Conservation (phyloP, 192 early-diverging fungal species). For the Coemansia sp. region DNA sequence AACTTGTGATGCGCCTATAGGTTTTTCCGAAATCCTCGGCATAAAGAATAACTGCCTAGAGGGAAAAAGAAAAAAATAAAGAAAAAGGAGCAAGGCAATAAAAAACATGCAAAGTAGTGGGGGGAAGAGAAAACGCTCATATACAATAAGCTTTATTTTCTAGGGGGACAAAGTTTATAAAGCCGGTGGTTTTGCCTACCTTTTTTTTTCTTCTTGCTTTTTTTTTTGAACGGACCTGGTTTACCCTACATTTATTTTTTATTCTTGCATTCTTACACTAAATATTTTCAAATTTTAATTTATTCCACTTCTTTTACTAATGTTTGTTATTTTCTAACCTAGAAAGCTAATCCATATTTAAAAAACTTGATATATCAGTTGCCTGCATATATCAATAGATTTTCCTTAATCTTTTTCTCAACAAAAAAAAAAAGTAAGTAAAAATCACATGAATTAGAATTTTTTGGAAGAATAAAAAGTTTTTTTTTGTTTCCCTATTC, state of each 20-base stretch:
- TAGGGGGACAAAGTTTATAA: background rate
- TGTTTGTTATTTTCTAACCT: background rate
- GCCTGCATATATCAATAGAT: background rate
- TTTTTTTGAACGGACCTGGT: background rate
- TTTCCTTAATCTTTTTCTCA: background rate
- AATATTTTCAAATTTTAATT: background rate
- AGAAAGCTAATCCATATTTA: too few relatives aligned
- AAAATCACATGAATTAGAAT: background rate
- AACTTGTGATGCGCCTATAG: background rate
- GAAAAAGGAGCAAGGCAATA: background rate
- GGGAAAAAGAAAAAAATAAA: background rate
- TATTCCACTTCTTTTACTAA: background rate
- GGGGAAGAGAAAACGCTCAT: background rate
- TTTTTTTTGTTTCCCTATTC: background rate
- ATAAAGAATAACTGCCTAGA: background rate
- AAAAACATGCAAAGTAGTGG: background rate
- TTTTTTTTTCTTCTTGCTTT: background rate
- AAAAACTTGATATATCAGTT: background rate
- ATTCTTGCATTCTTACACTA: background rate
- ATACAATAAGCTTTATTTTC: background rate
- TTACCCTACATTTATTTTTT: background rate
- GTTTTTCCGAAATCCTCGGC: background rate
- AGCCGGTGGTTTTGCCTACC: background rate
- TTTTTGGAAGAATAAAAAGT: background rate
- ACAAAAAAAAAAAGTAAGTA: background rate